Base-by-base conservation (phyloP, 371 early-diverging fungal species). In the Actinomortierella ambigua region DNA sequence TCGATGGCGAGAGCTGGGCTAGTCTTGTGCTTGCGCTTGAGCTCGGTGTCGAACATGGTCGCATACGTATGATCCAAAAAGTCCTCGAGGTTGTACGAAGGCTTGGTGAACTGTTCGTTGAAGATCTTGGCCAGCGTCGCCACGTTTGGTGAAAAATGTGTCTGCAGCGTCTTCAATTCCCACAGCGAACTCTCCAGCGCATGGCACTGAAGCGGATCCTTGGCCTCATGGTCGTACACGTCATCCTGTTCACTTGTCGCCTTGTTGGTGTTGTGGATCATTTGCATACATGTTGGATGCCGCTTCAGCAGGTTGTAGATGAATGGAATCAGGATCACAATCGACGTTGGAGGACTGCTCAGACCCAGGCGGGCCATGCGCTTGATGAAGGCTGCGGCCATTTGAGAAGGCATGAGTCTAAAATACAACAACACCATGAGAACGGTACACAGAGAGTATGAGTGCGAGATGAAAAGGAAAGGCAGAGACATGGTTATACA, bases 371-470 rank as follows among this genome's bases (percentile, higher is more conserved):
- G 93, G 3, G 92, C 81, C 84, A 97, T 82, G 22, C 93, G 88
- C 76, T 98, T 98, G 61, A 93, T 85, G 61, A 97, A 98, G 1
- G 95, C 91, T 2, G 98, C 97, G 23, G 96, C 85, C 28, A 98
- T 76, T 54, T 90, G 86, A 3, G 93, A 85, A 8, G 98, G 95
- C 53, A 98, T 70, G 53, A 95, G 89, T n/a, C 91, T 91, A 69
- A 3, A 18, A 9, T n/a, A n/a, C n/a, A n/a, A n/a, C n/a, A n/a
- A n/a, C n/a, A n/a, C n/a, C 7, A 20, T 26, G 22, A 14, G 20
- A n/a, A 43, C 11, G n/a, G 26, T 49, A 26, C 26, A 1, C 26
- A 8, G 7, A 29, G 27, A 52, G 23, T 13, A 52, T n/a, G n/a
- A n/a, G n/a, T n/a, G n/a, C n/a, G n/a, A n/a, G n/a, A n/a, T n/a